Percentiles rank a stretch among this genome's conserved stretches.
Evolutionary conservation across 495 filamentous ascomycete genomes (phyloP).

Genomic region (Hypoxylon fuscum): DNA sequence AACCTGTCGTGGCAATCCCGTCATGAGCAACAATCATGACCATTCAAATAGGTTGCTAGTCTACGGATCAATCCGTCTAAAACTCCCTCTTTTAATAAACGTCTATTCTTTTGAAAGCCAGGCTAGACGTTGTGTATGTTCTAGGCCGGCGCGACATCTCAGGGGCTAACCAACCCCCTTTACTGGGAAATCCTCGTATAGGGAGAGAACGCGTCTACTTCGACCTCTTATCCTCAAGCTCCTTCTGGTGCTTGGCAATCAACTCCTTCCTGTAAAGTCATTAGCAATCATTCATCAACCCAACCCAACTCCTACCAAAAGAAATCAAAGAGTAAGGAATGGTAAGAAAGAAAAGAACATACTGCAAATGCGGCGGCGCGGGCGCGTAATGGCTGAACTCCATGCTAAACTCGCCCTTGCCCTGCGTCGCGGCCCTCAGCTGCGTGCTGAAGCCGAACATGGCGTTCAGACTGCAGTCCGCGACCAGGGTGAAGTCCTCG

Average conservation of each 20-base stretch:
- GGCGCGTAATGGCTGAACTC: constrained; percentile 96
- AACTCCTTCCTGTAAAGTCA: constrained; percentile 75
- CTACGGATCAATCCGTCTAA: too few species aligned
- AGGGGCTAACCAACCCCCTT: too few species aligned
- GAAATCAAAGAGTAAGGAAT: neutral
- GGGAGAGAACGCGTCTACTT: constrained; percentile 43
- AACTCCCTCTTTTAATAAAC: too few species aligned
- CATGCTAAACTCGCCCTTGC: constrained; percentile 99
- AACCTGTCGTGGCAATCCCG: too few species aligned
- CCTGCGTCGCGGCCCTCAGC: constrained; percentile 92
- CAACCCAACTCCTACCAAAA: too few species aligned
- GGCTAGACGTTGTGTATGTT: too few species aligned
- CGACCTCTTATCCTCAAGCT: constrained; percentile 72
- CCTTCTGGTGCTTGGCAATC: constrained; percentile 86
- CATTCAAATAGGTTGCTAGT: too few species aligned
- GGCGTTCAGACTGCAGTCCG: constrained; percentile 90
- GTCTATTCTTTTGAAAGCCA: too few species aligned
- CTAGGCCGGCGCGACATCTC: too few species aligned
- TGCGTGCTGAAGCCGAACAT: constrained; percentile 98
- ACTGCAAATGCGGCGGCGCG: constrained; percentile 90
- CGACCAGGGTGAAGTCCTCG: constrained; percentile 94
- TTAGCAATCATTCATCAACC: constrained; percentile 22
- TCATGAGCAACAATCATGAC: too few species aligned
- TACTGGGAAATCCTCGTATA: too few species aligned
- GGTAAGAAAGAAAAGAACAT: constrained; percentile 49